Evolutionary conservation across 345 rosid genomes (phyloP), one percentile per base, ranked within the genome.

Genomic region (Aquilaria malaccensis): DNA sequence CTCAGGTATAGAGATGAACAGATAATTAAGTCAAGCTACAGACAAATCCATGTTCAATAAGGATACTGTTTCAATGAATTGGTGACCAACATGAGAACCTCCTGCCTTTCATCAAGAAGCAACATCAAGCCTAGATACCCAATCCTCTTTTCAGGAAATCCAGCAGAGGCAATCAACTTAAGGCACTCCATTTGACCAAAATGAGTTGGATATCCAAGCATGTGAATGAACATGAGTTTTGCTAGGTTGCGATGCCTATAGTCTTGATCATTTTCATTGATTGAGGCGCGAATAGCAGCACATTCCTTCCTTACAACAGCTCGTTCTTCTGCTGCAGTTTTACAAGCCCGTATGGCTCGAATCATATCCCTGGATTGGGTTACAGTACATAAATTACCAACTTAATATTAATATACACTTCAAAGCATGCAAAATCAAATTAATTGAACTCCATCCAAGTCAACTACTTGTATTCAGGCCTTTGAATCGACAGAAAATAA

Each of bases 1-100:
- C 33, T 52, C 41, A 52, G 22, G 46, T 9, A 45, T 32, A 62
- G 55, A 43, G 6, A 49, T 65, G 32, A 62, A 12, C 11, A 59
- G 11, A 61, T 65, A 50, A 53, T 50, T 45, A 32, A n/a, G 60
- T n/a, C 22, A 33, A 59, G 49, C 29, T 48, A 33, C 58, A 52
- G 32, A 62, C 60, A 43, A 50, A 60, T 45, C 32, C 59, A 64
- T 37, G 5, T 4, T 2, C 10, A 41, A 10, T 11, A 46, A 66
- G 97, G 99, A 95, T 95, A 95, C 99, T 95, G 99, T 75, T 95
- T 91, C 65, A 95, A 78, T 14, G 99, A 95, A 83, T 94, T 94
- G 11, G 99, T 94, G 81, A 94, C 99, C 76, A 94, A 74, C 99
- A 94, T 94, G 52, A 94, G 73, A 64, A 94, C 99, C 84, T 94